Percentiles rank a stretch among this genome's conserved stretches.
Conservation (phyloP, 176 grass and related monocot species). For the Oryza glumipatula region DNA sequence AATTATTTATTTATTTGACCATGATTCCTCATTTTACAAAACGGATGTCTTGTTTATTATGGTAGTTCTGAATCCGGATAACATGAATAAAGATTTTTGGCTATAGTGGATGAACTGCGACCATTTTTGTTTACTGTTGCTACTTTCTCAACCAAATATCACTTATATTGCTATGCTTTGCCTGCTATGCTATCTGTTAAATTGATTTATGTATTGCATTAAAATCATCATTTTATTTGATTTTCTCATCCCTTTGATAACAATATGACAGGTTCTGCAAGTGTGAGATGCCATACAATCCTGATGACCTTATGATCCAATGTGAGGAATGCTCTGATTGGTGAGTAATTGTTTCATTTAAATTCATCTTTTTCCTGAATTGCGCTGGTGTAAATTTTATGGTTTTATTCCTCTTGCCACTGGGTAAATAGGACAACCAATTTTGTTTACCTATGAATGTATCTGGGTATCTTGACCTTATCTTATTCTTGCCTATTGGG, state of each 20-base stretch:
- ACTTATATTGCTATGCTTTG: slow-evolving; percentile 19
- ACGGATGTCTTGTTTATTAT: neutral
- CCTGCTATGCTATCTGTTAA: neutral
- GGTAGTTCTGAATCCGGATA: neutral
- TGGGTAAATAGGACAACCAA: neutral
- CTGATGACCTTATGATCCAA: slow-evolving; percentile 98
- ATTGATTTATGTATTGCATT: slow-evolving; percentile 20
- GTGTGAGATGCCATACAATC: slow-evolving; percentile 99
- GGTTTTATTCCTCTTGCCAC: slow-evolving; percentile 22
- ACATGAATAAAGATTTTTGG: neutral
- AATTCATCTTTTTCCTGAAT: neutral
- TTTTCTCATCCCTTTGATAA: slow-evolving; percentile 41
- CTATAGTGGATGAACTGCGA: neutral
- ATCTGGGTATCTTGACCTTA: neutral
- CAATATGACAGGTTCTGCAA: slow-evolving; percentile 87
- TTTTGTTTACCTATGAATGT: slow-evolving; percentile 26
- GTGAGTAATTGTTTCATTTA: slow-evolving; percentile 52
- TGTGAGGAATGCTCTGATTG: slow-evolving; percentile 95
- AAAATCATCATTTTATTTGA: slow-evolving; percentile 29
- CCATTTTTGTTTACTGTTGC: neutral
- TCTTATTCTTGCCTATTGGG: neutral
- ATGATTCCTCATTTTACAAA: neutral
- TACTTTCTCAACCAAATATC: slow-evolving; percentile 9
- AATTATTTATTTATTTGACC: neutral
- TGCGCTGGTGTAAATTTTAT: neutral